These are phyloP conservation scores for Epithele typhae DNA, from an alignment of 768 basidiomycete species.

Conservation along the genomic window DNA sequence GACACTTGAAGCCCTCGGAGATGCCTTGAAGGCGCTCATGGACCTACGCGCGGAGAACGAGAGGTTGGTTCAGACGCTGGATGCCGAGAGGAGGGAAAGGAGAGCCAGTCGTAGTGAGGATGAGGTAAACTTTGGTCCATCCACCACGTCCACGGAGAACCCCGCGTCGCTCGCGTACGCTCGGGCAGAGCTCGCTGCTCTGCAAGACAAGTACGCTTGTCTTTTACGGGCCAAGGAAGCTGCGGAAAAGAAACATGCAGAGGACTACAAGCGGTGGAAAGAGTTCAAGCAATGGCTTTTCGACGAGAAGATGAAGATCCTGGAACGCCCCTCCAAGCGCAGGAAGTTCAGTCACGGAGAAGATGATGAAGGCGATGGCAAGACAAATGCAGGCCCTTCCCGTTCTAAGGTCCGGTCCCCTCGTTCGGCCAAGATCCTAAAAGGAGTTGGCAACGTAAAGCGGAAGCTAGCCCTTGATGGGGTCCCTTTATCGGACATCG, in stretches of 20 bases:
- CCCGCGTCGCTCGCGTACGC: background rate
- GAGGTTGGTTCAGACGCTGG: background rate
- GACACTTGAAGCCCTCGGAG: conserved; percentile 6
- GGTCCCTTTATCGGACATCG: too few relatives aligned
- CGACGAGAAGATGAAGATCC: conserved; percentile 2
- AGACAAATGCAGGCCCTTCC: too few relatives aligned
- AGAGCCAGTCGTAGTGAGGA: background rate
- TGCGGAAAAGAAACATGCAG: conserved; percentile 42
- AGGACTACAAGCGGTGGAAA: conserved; percentile 34
- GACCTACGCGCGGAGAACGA: conserved; percentile 11
- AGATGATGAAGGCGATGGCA: conserved; percentile 2
- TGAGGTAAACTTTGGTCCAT: background rate
- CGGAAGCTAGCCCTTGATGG: too few relatives aligned
- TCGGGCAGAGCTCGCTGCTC: conserved; percentile 3
- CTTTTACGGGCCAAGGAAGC: conserved; percentile 41
- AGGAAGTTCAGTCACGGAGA: conserved; percentile 3
- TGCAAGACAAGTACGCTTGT: conserved; percentile 34
- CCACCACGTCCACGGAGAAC: background rate
- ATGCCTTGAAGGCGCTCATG: conserved; percentile 10
- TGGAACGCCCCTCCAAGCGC: conserved; percentile 3
- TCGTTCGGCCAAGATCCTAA: too few relatives aligned
- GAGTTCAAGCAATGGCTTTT: conserved; percentile 36
- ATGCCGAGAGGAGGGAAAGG: background rate
- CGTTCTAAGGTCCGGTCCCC: too few relatives aligned
- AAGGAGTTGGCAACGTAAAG: too few relatives aligned